Percentiles rank a stretch among this genome's conserved stretches.
Conservation (phyloP, 495 filamentous ascomycete genomes). For the Polyplosphaeria fusca region DNA sequence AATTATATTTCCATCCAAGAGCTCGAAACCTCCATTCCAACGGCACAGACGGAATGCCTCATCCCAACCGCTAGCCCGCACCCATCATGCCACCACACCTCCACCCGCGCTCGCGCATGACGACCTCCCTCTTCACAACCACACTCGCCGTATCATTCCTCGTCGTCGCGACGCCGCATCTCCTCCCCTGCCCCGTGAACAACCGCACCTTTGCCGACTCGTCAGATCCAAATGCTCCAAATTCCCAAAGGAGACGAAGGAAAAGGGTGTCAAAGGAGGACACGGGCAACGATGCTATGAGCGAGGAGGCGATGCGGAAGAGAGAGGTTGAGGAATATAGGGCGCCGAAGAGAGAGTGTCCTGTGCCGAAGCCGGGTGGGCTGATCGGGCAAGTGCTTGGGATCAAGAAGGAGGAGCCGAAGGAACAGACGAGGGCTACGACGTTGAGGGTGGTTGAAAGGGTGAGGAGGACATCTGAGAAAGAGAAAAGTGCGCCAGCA, state of each 20-base stretch:
- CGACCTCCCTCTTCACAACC: slow-evolving; percentile 88
- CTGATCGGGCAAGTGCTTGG: slow-evolving; percentile 72
- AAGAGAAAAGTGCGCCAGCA: too few species aligned
- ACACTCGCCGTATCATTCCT: slow-evolving; percentile 88
- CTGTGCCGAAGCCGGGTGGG: slow-evolving; percentile 79
- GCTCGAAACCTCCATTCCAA: too few species aligned
- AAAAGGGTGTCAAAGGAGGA: slow-evolving; percentile 24
- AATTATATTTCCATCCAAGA: too few species aligned
- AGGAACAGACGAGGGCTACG: neutral
- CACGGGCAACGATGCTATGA: slow-evolving; percentile 24
- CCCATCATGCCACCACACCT: slow-evolving; percentile 81
- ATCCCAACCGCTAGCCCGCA: too few species aligned
- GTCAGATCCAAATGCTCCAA: slow-evolving; percentile 63
- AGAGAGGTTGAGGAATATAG: slow-evolving; percentile 6
- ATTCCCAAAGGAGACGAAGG: slow-evolving; percentile 40
- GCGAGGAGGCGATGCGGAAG: slow-evolving; percentile 13
- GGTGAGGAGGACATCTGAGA: neutral
- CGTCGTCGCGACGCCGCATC: slow-evolving; percentile 84
- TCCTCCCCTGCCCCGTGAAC: slow-evolving; percentile 83
- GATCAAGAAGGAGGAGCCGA: slow-evolving; percentile 47
- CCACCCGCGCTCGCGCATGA: slow-evolving; percentile 87
- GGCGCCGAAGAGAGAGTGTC: slow-evolving; percentile 54
- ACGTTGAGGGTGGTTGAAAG: neutral
- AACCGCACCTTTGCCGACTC: slow-evolving; percentile 61
- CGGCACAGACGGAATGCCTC: too few species aligned